These are phyloP conservation scores for Acer campestre DNA, from an alignment of 345 rosid species.

Conservation along the genomic window DNA sequence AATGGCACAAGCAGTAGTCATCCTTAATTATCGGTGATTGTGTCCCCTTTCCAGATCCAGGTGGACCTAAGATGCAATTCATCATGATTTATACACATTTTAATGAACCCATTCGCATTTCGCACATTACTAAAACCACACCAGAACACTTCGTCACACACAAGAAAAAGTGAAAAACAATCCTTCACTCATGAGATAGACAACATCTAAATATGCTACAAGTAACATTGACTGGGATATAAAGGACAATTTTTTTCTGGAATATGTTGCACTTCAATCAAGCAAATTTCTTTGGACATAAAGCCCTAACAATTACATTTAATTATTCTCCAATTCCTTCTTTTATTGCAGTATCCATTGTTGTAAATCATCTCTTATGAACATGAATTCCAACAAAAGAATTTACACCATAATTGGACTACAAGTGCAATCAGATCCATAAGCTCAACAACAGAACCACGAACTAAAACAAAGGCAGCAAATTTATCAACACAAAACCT, in stretches of 20 bases:
- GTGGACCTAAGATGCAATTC: slow-evolving; percentile 66
- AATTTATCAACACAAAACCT: not conserved
- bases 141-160: not conserved
- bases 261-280: too few species aligned
- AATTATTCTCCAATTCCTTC: too few species aligned
- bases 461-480: not conserved
- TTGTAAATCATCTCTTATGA: too few species aligned
- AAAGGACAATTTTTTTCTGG: not conserved
- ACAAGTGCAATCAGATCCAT: slow-evolving; percentile 4
- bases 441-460: not conserved
- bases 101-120: not conserved
- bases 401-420: not conserved
- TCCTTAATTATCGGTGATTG: slow-evolving; percentile 91
- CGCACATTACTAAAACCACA: not conserved
- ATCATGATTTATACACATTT: not conserved
- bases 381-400: not conserved
- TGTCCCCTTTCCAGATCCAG: slow-evolving; percentile 96
- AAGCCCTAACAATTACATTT: too few species aligned
- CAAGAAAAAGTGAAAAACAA: slow-evolving; percentile 2
- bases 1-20: slow-evolving; percentile 88
- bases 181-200: not conserved
- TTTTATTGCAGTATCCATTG: too few species aligned
- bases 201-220: not conserved
- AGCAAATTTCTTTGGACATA: too few species aligned
- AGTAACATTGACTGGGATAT: not conserved